Base-by-base conservation (phyloP, 768 basidiomycete species). In the Trametes elegans region DNA sequence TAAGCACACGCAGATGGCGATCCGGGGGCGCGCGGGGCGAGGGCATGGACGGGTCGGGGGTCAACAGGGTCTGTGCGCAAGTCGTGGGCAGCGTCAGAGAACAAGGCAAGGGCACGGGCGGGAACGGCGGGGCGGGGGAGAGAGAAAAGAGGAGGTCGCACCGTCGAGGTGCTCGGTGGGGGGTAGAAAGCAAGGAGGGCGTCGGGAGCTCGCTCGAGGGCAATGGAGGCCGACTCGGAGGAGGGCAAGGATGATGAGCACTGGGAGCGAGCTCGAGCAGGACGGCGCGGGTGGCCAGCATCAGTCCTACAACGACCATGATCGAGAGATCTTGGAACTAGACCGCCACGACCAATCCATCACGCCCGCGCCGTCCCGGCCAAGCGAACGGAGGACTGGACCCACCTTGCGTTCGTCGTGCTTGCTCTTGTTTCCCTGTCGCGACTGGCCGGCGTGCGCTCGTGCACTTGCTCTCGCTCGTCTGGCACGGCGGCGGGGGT, bases 321-420 rank as follows among this genome's bases (percentile, higher is more conserved):
- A 58, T 58, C 57, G 38, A 38, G 50, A 52, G 57, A 58, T 58
- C 57, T 52, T 51, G 49, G 39, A 43, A 56, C 40, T 44, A 50
- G 39, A 23, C 55, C 18, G 48, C 57, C 40, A 52, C 50, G 57
- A 39, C 45, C 38, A n/a, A n/a, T n/a, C n/a, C n/a, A 46, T 57
- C 49, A 51, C 39, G 49, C 49, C 49, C 39, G 39, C 24, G 36
- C 23, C 41, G 41, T 23, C 41, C n/a, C 21, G n/a, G 38, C n/a
- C n/a, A 39, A 35, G 13, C 34, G 34, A n/a, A 35, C 11, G 13
- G 34, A n/a, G n/a, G n/a, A 35, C 11, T 11, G 34, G 34, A 35
- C 34, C 34, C n/a, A 35, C 34, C 13, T 43, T 14, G 23, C 19
- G 21, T 26, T 47, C 45, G 11, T 18, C 36, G 27, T 36, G n/a